These are phyloP conservation scores for Xylaria castorea DNA, from an alignment of 495 filamentous ascomycete species.

Conservation along the genomic window DNA sequence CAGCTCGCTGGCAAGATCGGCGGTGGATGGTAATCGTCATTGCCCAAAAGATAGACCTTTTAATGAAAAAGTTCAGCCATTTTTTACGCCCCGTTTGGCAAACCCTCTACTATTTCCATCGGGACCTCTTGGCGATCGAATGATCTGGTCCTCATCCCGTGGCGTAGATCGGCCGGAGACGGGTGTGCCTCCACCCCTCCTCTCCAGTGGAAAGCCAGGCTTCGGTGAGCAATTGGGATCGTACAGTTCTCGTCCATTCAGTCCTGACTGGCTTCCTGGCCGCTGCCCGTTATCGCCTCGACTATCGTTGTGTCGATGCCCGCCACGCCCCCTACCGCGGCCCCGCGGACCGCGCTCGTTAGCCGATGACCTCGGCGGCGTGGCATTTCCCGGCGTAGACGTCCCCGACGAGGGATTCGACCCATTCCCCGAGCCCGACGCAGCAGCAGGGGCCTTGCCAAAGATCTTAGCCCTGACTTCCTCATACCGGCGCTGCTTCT, in stretches of 20 bases:
- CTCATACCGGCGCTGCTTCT: slow-evolving; percentile 87
- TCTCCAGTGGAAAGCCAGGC: slow-evolving; percentile 56
- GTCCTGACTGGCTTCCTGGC: slow-evolving; percentile 36
- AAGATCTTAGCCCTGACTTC: slow-evolving; percentile 86
- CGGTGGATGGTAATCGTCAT: slow-evolving; percentile 78
- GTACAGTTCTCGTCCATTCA: slow-evolving; percentile 60
- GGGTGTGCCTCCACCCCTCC: slow-evolving; percentile 53
- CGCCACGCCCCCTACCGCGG: slow-evolving; percentile 31
- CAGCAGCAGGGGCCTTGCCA: slow-evolving; percentile 47
- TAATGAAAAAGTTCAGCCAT: slow-evolving; percentile 41
- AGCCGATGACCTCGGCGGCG: slow-evolving; percentile 62
- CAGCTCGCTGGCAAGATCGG: slow-evolving; percentile 92
- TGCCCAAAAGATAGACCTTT: slow-evolving; percentile 28
- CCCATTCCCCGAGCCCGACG: slow-evolving; percentile 55
- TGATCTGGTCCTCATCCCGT: slow-evolving; percentile 57
- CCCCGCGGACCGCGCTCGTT: slow-evolving; percentile 30
- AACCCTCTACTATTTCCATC: slow-evolving; percentile 74
- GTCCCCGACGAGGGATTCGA: slow-evolving; percentile 60
- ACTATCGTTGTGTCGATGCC: slow-evolving; percentile 37
- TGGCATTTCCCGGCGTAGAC: slow-evolving; percentile 60
- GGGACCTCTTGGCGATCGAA: slow-evolving; percentile 75
- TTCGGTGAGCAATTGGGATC: slow-evolving; percentile 75
- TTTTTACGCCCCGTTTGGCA: slow-evolving; percentile 47
- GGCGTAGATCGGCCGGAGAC: slow-evolving; percentile 51
- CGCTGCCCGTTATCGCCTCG: slow-evolving; percentile 37